A percentile compares a stretch with the other conserved stretches of the same genome.
Conservation (phyloP, 2,329 filamentous ascomycete species). For the Parascedosporium putredinis region DNA sequence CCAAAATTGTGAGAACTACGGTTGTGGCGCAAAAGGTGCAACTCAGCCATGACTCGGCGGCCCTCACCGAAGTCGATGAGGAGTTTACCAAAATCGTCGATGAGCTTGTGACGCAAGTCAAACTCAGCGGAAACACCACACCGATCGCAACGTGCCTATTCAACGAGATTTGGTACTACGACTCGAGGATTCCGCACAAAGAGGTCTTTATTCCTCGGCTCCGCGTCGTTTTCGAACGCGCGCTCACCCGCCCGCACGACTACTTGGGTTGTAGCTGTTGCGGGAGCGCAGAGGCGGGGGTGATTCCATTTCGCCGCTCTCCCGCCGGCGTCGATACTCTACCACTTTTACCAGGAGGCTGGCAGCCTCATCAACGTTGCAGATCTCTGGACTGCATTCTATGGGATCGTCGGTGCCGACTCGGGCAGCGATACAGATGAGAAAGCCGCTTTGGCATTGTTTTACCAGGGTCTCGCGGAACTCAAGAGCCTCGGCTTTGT, state of each 20-base stretch:
- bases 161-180: conserved; percentile 67
- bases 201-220: conserved; percentile 69
- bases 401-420: conserved; percentile 43
- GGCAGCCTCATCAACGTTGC: conserved; percentile 67
- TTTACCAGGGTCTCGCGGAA: conserved; percentile 80
- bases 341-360: conserved; percentile 70
- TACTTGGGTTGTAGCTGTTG: conserved; percentile 70
- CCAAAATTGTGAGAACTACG: conserved; percentile 62
- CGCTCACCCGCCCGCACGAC: conserved; percentile 62
- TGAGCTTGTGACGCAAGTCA: conserved; percentile 29
- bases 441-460: conserved; percentile 57
- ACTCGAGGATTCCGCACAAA: conserved; percentile 56
- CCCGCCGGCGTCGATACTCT: conserved; percentile 66
- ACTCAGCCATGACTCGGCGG: conserved; percentile 62
- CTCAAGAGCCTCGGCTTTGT: conserved; percentile 77
- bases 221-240: conserved; percentile 59
- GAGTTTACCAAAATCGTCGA: conserved; percentile 59
- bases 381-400: conserved; percentile 71
- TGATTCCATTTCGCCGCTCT: conserved; percentile 23
- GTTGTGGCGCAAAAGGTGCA: conserved; percentile 75
- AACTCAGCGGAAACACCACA: conserved; percentile 25
- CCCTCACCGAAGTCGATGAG: conserved; percentile 60
- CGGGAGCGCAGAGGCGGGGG: conserved; percentile 4
- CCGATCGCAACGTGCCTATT: conserved; percentile 37
- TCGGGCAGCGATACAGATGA: conserved; percentile 25